A percentile compares a stretch with the other conserved stretches of the same genome.
Evolutionary conservation across 768 basidiomycete genomes (phyloP).

Genomic region (Trametes punicea): DNA sequence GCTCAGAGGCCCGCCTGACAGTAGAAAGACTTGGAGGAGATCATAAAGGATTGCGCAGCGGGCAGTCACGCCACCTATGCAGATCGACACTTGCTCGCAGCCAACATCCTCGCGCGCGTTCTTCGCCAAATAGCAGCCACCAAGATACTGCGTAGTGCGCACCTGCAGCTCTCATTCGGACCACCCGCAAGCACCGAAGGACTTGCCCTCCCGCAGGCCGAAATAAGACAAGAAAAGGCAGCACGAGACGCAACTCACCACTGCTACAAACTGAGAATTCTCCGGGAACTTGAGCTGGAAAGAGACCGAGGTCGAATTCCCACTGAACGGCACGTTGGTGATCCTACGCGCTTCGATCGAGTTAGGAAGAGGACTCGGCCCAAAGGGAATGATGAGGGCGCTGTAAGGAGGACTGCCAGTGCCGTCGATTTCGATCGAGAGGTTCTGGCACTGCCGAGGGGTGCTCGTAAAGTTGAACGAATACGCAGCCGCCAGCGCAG

Average conservation of each 20-base stretch:
- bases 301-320: conserved; percentile 35
- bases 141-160: too few species aligned
- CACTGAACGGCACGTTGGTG: conserved; percentile 50
- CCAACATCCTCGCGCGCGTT: too few species aligned
- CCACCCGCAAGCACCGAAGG: too few species aligned
- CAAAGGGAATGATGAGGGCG: conserved; percentile 64
- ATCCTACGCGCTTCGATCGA: conserved; percentile 64
- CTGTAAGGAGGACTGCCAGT: conserved; percentile 65
- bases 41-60: too few species aligned
- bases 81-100: too few species aligned
- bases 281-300: conserved; percentile 64
- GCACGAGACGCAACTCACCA: conserved; percentile 53
- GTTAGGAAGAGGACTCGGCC: conserved; percentile 56
- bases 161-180: too few species aligned
- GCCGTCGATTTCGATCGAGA: conserved; percentile 58
- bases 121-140: too few species aligned
- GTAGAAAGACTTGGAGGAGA: too few species aligned
- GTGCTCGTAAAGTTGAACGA: conserved; percentile 41
- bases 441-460: conserved; percentile 65
- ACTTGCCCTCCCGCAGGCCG: too few species aligned
- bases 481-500: conserved; percentile 35
- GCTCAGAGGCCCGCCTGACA: too few species aligned
- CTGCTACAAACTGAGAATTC: conserved; percentile 71
- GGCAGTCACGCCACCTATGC: too few species aligned
- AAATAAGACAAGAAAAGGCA: neutral